A percentile compares a stretch with the other conserved stretches of the same genome.
Evolutionary conservation across 1,139 yeast genomes (phyloP).

Genomic region (Yamadazyma diddensiae): DNA sequence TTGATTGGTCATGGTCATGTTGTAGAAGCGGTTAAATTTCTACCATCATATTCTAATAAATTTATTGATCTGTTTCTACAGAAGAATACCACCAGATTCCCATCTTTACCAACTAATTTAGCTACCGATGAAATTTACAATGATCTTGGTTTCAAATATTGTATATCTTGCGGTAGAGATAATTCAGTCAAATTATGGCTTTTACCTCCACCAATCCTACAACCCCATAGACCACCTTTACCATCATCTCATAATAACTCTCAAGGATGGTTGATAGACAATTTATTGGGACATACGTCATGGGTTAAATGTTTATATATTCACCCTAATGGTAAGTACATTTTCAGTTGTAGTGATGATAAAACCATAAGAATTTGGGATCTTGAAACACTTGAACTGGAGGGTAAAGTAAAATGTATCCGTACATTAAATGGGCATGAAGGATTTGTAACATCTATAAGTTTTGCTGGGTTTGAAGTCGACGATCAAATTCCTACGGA

Average conservation of each 20-base stretch:
- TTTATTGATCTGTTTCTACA: constrained; percentile 50
- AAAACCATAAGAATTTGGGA: constrained; percentile 80
- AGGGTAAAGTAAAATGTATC: constrained; percentile 44
- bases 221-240: constrained; percentile 54
- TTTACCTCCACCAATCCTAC: constrained; percentile 56
- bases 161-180: constrained; percentile 83
- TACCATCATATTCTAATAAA: constrained; percentile 53
- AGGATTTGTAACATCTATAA: constrained; percentile 62
- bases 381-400: constrained; percentile 43
- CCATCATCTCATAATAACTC: constrained; percentile 53
- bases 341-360: constrained; percentile 80
- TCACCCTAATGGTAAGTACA: constrained; percentile 73
- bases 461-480: constrained; percentile 49
- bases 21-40: constrained; percentile 67
- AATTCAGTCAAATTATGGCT: constrained; percentile 75
- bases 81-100: constrained; percentile 28
- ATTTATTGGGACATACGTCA: constrained; percentile 71
- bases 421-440: constrained; percentile 60
- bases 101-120: constrained; percentile 33
- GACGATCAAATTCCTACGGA: constrained; percentile 16
- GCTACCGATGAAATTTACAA: constrained; percentile 25
- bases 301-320: constrained; percentile 76
- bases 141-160: constrained; percentile 57
- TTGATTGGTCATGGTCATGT: constrained; percentile 83
- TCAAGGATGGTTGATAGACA: constrained; percentile 57